Conservation (phyloP, 805 yeast species). For the Barnettozyma sp. region DNA sequence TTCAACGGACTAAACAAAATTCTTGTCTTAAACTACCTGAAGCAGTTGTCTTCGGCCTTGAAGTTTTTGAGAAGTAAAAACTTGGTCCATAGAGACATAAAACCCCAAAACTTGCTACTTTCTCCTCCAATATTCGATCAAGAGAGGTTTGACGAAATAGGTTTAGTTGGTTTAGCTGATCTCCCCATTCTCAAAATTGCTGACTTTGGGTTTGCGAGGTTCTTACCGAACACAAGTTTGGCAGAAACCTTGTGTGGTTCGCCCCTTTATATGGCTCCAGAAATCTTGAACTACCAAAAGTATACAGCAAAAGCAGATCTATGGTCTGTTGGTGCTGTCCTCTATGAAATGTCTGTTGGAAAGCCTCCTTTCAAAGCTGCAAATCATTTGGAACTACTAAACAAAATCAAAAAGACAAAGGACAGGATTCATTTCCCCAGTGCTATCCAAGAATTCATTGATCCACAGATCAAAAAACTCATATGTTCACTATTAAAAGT, state of each 20-base stretch:
- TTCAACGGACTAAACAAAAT: constrained; percentile 75
- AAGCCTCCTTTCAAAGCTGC: constrained; percentile 93
- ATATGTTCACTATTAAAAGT: constrained; percentile 73
- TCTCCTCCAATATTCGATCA: constrained; percentile 74
- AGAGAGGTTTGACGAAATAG: constrained; percentile 41
- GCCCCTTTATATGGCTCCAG: constrained; percentile 98
- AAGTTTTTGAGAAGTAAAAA: constrained; percentile 75
- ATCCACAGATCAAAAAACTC: constrained; percentile 59
- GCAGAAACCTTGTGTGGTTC: constrained; percentile 98
- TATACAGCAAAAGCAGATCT: constrained; percentile 96
- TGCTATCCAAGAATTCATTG: constrained; percentile 39
- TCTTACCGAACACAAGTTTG: constrained; percentile 85
- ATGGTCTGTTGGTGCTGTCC: constrained; percentile 97
- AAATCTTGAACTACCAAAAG: constrained; percentile 86
- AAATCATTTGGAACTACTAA: constrained; percentile 83
- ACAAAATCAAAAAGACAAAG: constrained; percentile 75
- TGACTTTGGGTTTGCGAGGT: constrained; percentile 96
- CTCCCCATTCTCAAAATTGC: constrained; percentile 90
- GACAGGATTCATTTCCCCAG: constrained; percentile 76
- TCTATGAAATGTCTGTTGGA: constrained; percentile 95
- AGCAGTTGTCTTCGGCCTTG: constrained; percentile 81
- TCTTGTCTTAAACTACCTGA: constrained; percentile 74
- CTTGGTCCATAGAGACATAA: constrained; percentile 90
- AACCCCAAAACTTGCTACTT: constrained; percentile 81
- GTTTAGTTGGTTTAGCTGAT: constrained; percentile 77